Percentiles rank a stretch among this genome's conserved stretches.
Conservation (phyloP, 305 asterid genomes). For the Fraxinus ornus region DNA sequence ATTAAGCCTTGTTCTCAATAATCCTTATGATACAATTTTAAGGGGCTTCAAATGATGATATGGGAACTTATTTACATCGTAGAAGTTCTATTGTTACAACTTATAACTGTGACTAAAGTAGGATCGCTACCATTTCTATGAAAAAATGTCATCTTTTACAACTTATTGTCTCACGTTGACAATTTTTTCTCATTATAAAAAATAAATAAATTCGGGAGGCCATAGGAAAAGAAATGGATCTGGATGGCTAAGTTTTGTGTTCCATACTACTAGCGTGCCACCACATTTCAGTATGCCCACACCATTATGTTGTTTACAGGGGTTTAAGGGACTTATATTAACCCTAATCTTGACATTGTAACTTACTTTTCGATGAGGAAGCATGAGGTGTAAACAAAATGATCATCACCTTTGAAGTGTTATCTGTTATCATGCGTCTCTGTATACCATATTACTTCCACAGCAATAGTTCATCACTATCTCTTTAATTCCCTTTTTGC, state of each 20-base stretch:
- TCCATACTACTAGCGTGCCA: neutral
- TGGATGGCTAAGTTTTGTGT: neutral
- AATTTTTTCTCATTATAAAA: neutral
- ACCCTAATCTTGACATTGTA: neutral
- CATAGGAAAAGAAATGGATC: neutral
- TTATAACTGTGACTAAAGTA: neutral
- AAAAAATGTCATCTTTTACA: neutral
- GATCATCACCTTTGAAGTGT: neutral
- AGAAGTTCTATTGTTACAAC: neutral
- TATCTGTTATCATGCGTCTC: neutral
- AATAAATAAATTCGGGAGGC: neutral
- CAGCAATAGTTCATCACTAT: neutral
- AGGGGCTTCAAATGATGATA: neutral
- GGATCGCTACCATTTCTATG: neutral
- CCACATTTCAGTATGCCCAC: neutral
- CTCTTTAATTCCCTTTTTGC: conserved; percentile 9
- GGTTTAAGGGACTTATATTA: neutral
- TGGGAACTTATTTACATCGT: neutral
- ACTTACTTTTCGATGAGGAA: neutral
- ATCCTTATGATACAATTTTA: neutral
- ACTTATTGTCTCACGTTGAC: neutral
- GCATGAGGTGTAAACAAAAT: neutral
- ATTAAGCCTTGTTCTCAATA: neutral
- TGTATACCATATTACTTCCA: neutral
- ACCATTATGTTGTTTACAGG: neutral